A percentile compares a stretch with the other conserved stretches of the same genome.
phyloP scores from a whole-genome alignment of 2,329 filamentous ascomycete genomes.

The Aspergillus thermomutatus region DNA sequence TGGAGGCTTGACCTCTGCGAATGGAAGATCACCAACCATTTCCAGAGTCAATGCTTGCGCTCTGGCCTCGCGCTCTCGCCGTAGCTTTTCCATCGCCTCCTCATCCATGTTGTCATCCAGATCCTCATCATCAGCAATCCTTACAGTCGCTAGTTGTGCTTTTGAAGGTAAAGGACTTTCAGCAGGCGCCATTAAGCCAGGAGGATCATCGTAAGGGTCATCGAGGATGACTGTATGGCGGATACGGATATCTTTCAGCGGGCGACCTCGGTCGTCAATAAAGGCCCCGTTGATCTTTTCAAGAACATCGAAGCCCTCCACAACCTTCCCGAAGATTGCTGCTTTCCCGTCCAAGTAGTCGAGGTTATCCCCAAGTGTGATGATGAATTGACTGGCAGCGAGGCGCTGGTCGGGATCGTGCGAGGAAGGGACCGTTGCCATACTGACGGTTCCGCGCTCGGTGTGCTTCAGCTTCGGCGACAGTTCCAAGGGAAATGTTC shows the following conservation, averaged over 20 bases:
- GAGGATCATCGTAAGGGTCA: slow-evolving; percentile 83
- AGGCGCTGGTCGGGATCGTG: slow-evolving; percentile 76
- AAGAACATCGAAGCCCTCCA: slow-evolving; percentile 89
- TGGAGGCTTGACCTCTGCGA: slow-evolving; percentile 93
- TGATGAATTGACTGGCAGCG: slow-evolving; percentile 87
- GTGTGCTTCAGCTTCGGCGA: slow-evolving; percentile 83
- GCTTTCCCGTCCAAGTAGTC: slow-evolving; percentile 90
- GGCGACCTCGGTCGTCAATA: slow-evolving; percentile 78
- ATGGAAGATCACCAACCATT: slow-evolving; percentile 96
- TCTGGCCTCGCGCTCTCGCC: slow-evolving; percentile 84
- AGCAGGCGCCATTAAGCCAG: slow-evolving; percentile 71
- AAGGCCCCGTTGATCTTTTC: slow-evolving; percentile 93
- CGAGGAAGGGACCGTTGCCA: slow-evolving; percentile 82
- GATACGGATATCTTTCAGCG: slow-evolving; percentile 90
- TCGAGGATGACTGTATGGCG: slow-evolving; percentile 89
- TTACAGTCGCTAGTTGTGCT: slow-evolving; percentile 83
- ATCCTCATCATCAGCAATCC: slow-evolving; percentile 85
- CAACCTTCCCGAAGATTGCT: slow-evolving; percentile 92
- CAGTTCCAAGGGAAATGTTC: slow-evolving; percentile 79
- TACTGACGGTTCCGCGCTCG: slow-evolving; percentile 89
- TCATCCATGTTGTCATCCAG: slow-evolving; percentile 76
- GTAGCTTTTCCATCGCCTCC: slow-evolving; percentile 72
- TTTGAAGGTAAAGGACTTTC: slow-evolving; percentile 77
- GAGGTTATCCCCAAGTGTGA: slow-evolving; percentile 84
- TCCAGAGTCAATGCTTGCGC: slow-evolving; percentile 93